Base-by-base conservation (phyloP, 345 rosid genomes). In the Salix udensis region DNA sequence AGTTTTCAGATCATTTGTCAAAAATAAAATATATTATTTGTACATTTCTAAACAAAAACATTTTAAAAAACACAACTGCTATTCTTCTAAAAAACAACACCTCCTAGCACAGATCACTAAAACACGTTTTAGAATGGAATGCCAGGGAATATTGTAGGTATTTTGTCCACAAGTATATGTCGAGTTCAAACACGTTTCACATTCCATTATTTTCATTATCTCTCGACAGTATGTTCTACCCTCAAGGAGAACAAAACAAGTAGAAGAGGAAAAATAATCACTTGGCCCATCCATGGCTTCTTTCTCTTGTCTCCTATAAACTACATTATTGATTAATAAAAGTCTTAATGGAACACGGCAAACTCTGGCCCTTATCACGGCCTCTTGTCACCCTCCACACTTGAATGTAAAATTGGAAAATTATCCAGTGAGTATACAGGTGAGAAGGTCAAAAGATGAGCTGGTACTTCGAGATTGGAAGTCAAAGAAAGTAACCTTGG, bases 151-250 rank as follows among this genome's bases (percentile, higher is more conserved):
- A 78, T 65, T 76, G 64, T 67, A 36, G 84, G 76, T 19, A 1
- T 73, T 74, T 86, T 90, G 93, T 90, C 90, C 79, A 75, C 72
- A 73, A 76, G 80, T 70, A 19, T 24, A 48, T 88, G 90, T 90
- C 90, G 71, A 79, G 70, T 82, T 81, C 82, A 71, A 26, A 28
- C 67, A 76, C 31, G 19, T 23, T 78, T 12, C 72, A 70, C 78
- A 83, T 46, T 74, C 30, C 18, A 53, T 77, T 84, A 83, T 84
- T 85, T 81, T 77, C 80, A 48, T 73, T 74, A 71, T 79, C 72
- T 82, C 36, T 31, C 3, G 11, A 67, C 24, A 50, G 36, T 13
- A 28, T 53, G 76, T 19, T 71, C 36, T 31, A 48, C 18, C 24
- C n/a, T 23, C 37, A 78, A 76, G 77, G 31, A 80, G 70, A 77